A percentile compares a stretch with the other conserved stretches of the same genome.
Conservation (phyloP, 208 protist genomes). For the Vickermania ingenoplastis region DNA sequence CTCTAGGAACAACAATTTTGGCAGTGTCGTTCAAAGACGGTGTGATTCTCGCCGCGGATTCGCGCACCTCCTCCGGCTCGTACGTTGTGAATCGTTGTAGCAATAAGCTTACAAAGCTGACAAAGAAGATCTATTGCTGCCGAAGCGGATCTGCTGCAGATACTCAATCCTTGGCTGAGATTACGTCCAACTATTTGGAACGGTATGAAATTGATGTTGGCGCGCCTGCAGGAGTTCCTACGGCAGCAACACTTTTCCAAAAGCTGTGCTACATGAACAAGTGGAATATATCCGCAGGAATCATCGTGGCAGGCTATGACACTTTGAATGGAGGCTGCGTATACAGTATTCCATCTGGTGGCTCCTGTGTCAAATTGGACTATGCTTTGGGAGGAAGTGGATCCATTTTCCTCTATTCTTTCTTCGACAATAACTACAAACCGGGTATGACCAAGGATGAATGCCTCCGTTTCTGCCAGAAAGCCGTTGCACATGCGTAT, state of each 20-base stretch:
- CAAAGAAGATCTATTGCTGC: constrained; percentile 96
- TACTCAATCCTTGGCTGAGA: constrained; percentile 94
- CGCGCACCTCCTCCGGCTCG: constrained; percentile 93
- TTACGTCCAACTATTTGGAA: constrained; percentile 88
- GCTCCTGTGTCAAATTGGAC: constrained; percentile 89
- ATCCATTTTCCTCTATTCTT: constrained; percentile 98
- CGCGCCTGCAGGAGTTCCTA: constrained; percentile 84
- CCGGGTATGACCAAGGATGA: constrained; percentile 95
- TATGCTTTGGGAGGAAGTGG: constrained; percentile 95
- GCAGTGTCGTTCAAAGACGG: constrained; percentile 95
- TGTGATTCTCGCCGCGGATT: constrained; percentile 96
- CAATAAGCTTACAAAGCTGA: constrained; percentile 97
- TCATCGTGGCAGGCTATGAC: constrained; percentile 98
- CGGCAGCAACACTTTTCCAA: constrained; percentile 94
- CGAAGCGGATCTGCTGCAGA: constrained; percentile 98
- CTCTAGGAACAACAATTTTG: constrained; percentile 97
- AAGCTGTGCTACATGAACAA: constrained; percentile 97
- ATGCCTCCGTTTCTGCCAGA: constrained; percentile 90
- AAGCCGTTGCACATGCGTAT: constrained; percentile 96
- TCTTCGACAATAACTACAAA: constrained; percentile 96
- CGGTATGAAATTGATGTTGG: constrained; percentile 88
- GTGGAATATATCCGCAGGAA: constrained; percentile 92
- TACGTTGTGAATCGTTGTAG: constrained; percentile 97
- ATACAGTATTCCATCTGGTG: constrained; percentile 95
- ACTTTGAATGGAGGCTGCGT: constrained; percentile 92